Conservation (phyloP, 2,329 filamentous ascomycete species). For the Botrytis tulipae region DNA sequence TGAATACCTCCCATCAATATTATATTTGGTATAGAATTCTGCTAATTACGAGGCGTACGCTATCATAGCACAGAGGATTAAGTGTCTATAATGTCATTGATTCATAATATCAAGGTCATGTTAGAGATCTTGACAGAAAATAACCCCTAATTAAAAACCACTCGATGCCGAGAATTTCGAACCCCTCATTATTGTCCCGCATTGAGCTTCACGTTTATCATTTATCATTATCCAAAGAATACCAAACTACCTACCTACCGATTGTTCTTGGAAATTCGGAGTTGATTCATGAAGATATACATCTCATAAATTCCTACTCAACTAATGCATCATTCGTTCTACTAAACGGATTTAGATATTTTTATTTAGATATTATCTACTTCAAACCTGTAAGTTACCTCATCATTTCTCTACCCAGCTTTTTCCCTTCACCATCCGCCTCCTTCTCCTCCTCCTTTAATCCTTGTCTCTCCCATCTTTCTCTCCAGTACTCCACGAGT, state of each 20-base stretch:
- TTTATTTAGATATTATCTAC: no score
- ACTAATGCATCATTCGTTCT: background rate
- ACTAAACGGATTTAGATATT: background rate
- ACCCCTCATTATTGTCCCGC: conserved; percentile 17
- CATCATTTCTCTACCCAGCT: background rate
- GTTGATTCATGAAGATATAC: background rate
- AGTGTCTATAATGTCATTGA: background rate
- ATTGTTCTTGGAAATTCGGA: background rate
- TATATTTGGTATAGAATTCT: background rate
- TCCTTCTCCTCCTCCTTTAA: background rate
- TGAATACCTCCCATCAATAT: background rate
- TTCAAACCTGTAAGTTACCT: background rate
- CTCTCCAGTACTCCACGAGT: conserved; percentile 7
- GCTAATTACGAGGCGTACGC: background rate
- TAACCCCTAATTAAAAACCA: background rate
- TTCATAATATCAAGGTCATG: background rate
- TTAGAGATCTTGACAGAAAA: background rate
- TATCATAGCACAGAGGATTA: background rate
- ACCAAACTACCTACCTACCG: background rate
- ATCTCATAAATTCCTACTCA: background rate
- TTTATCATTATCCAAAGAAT: background rate
- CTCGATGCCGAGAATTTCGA: background rate
- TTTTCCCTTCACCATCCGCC: background rate
- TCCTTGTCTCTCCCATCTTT: conserved; percentile 5
- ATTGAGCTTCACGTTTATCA: background rate